A percentile compares a stretch with the other conserved stretches of the same genome.
Conservation (phyloP, 306 rosid species). For the Acacia melanoxylon region DNA sequence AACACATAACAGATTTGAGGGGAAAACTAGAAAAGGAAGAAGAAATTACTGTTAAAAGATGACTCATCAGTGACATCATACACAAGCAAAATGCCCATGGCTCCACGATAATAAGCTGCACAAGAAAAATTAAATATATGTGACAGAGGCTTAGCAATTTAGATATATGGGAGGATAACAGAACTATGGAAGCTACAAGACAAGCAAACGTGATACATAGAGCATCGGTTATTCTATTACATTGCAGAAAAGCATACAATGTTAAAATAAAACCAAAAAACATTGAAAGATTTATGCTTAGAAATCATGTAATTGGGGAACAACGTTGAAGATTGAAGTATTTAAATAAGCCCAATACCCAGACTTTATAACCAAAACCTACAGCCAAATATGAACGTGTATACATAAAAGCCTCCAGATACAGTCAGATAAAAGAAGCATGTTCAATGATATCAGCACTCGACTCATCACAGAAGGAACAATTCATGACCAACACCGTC, state of each 20-base stretch:
- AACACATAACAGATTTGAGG: neutral
- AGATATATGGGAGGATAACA: neutral
- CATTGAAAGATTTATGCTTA: neutral
- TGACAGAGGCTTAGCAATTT: slow-evolving; percentile 15
- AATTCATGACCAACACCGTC: neutral
- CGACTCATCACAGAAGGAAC: neutral
- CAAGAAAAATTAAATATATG: slow-evolving; percentile 16
- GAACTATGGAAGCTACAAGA: neutral
- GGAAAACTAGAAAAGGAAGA: slow-evolving; percentile 23
- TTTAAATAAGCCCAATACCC: neutral
- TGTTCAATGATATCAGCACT: neutral
- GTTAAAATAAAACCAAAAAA: neutral
- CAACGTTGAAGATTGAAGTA: slow-evolving; percentile 2
- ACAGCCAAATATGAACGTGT: neutral
- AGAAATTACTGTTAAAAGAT: slow-evolving; percentile 82
- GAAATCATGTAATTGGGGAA: neutral
- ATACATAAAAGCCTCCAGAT: neutral
- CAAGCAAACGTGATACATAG: neutral
- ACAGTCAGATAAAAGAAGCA: slow-evolving; percentile 9
- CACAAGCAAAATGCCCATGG: slow-evolving; percentile 98
- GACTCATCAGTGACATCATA: slow-evolving; percentile 97
- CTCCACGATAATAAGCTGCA: slow-evolving; percentile 97
- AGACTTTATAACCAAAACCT: neutral
- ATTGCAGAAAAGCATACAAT: slow-evolving; percentile 5
- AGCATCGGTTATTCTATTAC: neutral